A percentile compares a stretch with the other conserved stretches of the same genome.
Conservation (phyloP, 768 basidiomycete species). For the Trametes villosa region DNA sequence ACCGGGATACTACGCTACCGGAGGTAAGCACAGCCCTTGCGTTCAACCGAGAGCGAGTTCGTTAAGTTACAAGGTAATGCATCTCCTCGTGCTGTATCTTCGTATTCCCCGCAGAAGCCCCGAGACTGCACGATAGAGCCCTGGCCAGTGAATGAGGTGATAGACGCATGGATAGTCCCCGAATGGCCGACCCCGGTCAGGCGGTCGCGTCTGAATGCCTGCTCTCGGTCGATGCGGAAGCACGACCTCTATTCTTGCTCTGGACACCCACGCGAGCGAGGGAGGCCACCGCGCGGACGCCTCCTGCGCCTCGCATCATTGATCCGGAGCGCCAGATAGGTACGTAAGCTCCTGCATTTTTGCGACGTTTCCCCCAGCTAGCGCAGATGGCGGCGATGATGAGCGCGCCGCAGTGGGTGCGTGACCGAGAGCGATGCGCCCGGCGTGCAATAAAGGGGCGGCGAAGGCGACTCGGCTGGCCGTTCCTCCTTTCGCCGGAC, state of each 20-base stretch:
- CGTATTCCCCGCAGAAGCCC: constrained; percentile 9
- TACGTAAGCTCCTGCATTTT: constrained; percentile 2
- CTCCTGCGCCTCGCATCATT: background rate
- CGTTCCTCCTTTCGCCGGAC: background rate
- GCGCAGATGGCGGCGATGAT: background rate
- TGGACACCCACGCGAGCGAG: constrained; percentile 1
- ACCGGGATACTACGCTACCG: too few species aligned
- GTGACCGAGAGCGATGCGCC: background rate
- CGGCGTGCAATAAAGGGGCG: background rate
- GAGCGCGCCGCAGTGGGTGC: too few species aligned
- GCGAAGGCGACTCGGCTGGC: background rate
- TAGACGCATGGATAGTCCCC: background rate
- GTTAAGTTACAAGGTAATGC: background rate
- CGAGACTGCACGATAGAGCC: background rate
- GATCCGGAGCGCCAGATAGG: background rate
- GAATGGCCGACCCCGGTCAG: constrained; percentile 8
- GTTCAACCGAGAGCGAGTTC: background rate
- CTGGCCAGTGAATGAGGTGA: constrained; percentile 3
- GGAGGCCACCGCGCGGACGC: background rate
- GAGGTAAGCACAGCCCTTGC: background rate
- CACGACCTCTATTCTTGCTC: constrained; percentile 3
- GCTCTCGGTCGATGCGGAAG: background rate
- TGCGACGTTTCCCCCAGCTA: constrained; percentile 14
- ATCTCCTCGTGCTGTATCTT: background rate
- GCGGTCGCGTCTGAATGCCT: background rate